phyloP scores from a whole-genome alignment of 768 basidiomycete genomes.

The Leccinum arenicola region DNA sequence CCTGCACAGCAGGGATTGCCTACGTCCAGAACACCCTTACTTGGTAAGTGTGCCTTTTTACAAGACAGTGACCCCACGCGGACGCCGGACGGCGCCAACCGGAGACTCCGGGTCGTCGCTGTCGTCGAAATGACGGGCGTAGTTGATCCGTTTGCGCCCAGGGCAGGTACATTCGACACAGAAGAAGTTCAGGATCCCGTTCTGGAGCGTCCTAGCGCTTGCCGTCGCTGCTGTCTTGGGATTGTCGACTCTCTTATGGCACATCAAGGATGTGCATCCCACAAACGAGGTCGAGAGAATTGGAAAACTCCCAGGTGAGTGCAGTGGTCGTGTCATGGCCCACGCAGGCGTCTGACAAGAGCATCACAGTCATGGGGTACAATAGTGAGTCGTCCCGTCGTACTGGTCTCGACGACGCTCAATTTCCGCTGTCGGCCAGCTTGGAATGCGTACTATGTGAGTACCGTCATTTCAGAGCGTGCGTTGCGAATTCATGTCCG shows the following conservation, averaged over 20 bases:
- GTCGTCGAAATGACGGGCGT: not conserved
- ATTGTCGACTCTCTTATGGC: conserved; percentile 15
- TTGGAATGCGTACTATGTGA: conserved; percentile 68
- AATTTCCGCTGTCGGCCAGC: conserved; percentile 34
- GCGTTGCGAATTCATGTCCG: not conserved
- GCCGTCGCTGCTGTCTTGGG: conserved; percentile 22
- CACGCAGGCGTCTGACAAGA: not conserved
- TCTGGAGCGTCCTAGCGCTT: conserved; percentile 15
- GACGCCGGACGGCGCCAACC: not conserved
- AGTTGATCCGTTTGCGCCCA: not conserved
- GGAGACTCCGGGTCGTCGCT: not conserved
- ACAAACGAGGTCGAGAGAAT: conserved; percentile 20
- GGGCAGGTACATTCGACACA: conserved; percentile 1
- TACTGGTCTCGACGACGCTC: conserved; percentile 2
- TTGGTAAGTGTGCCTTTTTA: conserved; percentile 11
- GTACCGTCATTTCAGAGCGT: conserved; percentile 9
- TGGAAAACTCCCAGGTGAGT: conserved; percentile 22
- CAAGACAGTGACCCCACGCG: not conserved
- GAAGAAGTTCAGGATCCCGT: not conserved
- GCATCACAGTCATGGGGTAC: conserved; percentile 51
- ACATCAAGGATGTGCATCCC: not conserved
- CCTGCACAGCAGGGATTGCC: not conserved
- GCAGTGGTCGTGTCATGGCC: not conserved
- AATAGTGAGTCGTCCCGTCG: conserved; percentile 45
- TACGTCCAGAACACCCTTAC: conserved; percentile 19